Conservation (phyloP, 2,329 filamentous ascomycete species). For the Colletotrichum nymphaeae region DNA sequence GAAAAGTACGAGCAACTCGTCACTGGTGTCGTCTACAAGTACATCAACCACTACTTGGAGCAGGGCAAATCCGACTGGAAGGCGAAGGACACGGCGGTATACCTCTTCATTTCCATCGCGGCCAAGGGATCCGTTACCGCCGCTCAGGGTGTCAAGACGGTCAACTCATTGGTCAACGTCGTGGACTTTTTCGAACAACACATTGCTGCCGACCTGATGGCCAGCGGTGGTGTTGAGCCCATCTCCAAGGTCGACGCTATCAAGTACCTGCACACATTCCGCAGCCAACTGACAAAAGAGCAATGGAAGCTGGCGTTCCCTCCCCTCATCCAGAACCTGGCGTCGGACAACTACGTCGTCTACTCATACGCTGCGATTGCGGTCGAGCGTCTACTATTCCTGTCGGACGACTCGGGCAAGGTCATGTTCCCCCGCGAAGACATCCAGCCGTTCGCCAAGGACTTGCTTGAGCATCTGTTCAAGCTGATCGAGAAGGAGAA, state of each 20-base stretch:
- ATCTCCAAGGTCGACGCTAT: constrained; percentile 98
- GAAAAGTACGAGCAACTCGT: constrained; percentile 89
- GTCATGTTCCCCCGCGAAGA: constrained; percentile 84
- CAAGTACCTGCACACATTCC: constrained; percentile 97
- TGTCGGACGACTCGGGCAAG: constrained; percentile 79
- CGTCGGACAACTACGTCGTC: constrained; percentile 91
- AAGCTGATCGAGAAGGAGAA: constrained; percentile 87
- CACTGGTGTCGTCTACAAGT: constrained; percentile 86
- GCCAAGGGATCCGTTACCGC: constrained; percentile 90
- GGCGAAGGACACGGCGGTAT: constrained; percentile 97
- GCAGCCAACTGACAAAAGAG: constrained; percentile 90
- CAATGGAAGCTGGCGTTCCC: constrained; percentile 93
- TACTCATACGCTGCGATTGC: constrained; percentile 98
- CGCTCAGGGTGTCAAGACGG: constrained; percentile 88
- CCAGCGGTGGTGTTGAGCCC: constrained; percentile 75
- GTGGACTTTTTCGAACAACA: constrained; percentile 95
- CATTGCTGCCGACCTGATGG: constrained; percentile 87
- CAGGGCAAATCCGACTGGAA: constrained; percentile 91
- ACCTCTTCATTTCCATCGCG: constrained; percentile 93
- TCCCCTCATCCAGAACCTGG: constrained; percentile 90
- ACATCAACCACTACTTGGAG: constrained; percentile 87
- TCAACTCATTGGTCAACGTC: constrained; percentile 88
- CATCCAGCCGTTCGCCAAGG: constrained; percentile 84
- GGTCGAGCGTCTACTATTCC: constrained; percentile 90
- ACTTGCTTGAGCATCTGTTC: constrained; percentile 90